phyloP scores from a whole-genome alignment of 169 alveolate species.

The Plasmodium fragile region DNA sequence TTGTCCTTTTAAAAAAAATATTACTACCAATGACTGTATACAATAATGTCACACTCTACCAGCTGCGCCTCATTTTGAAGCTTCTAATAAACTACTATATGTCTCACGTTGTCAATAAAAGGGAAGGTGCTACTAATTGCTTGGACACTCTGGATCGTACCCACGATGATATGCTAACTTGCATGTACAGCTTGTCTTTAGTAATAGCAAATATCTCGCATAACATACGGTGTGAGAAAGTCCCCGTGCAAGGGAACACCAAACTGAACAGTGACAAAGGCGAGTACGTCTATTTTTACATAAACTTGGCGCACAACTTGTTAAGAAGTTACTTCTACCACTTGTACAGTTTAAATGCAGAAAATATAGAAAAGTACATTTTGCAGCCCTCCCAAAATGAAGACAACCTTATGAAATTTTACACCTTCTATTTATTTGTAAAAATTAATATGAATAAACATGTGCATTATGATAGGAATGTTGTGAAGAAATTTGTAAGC shows the following conservation, averaged over 20 bases:
- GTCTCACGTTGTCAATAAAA: neutral
- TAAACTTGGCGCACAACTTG: constrained; percentile 14
- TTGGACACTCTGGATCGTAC: neutral
- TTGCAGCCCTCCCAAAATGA: constrained; percentile 12
- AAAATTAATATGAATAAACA: constrained; percentile 5
- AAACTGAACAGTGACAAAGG: neutral
- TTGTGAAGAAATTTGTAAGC: constrained; percentile 19
- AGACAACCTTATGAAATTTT: constrained; percentile 58
- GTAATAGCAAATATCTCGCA: constrained; percentile 39
- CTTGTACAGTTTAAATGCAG: constrained; percentile 21
- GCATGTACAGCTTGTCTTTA: constrained; percentile 50
- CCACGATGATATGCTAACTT: constrained; percentile 63
- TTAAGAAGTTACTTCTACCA: constrained; percentile 38
- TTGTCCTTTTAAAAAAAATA: constrained; percentile 50
- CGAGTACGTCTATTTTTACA: constrained; percentile 14
- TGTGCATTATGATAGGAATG: constrained; percentile 15
- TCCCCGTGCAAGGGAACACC: neutral
- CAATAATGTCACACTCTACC: constrained; percentile 45
- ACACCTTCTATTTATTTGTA: constrained; percentile 60
- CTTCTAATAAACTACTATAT: constrained; percentile 27
- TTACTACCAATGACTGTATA: constrained; percentile 59
- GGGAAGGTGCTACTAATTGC: neutral
- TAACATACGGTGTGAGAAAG: constrained; percentile 4
- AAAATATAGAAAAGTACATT: constrained; percentile 19
- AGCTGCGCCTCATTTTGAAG: constrained; percentile 61